Evolutionary conservation across 2,329 filamentous ascomycete species (phyloP), one percentile per base, ranked within the genome.

Genomic region (Tolypocladium ovalisporum): DNA sequence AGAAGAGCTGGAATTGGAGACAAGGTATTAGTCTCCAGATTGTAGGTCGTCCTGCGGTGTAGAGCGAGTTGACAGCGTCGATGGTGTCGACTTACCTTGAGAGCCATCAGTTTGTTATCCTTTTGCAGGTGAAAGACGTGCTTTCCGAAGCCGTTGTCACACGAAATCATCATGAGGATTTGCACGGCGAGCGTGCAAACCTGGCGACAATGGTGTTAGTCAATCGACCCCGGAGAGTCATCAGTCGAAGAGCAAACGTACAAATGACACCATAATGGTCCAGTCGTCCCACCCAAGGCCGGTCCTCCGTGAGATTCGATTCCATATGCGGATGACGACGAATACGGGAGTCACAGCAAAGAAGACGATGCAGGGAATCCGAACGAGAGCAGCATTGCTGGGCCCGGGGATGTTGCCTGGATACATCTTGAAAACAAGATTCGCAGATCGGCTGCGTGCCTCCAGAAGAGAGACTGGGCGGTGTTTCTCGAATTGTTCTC

Each of bases 231-330:
- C 8, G 17, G n/a, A 22, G 27, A 13, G 29, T 6, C 17, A 12
- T 5, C 17, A 19, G 19, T 7, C 3, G 4, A 19, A 5, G 15
- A n/a, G 24, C 34, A 34, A 52, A 61, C 67, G 61, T 60, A 77
- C 75, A 62, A 73, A 75, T 13, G 75, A 75, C 36, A 72, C 49
- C 3, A 76, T 58, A 36, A 77, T 74, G 0, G 71, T 75, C 62
- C 66, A 73, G 61, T 78, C 76, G 63, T 78, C 76, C 69, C 62
- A 65, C 24, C 74, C 70, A 40, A 76, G 37, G 2, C 70, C 70
- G 4, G 68, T 70, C 19, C 68, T 66, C 37, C 66, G 66, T 58
- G 70, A 69, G 32, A 75, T 58, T 19, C 75, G 70, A 54, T 72
- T 72, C 68, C 71, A 76, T 39, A 78, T 57, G 17, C 75, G 67